A percentile compares a stretch with the other conserved stretches of the same genome.
These are phyloP conservation scores for Marchantia polymorpha DNA, from an alignment of 225 moss, liverwort and hornwort genomes.

Conservation along the genomic window DNA sequence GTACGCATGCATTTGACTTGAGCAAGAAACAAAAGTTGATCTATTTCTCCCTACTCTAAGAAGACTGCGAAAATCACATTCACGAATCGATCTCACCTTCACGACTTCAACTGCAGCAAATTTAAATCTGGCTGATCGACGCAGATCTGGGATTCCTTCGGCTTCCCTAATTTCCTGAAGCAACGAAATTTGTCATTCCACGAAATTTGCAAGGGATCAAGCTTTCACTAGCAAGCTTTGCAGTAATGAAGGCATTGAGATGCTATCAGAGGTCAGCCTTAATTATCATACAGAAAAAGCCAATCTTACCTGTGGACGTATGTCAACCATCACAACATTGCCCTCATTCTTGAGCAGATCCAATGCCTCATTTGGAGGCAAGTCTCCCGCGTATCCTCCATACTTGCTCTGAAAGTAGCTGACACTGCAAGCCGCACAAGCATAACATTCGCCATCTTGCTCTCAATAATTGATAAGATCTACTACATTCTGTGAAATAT, in stretches of 20 bases:
- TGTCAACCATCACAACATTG: slow-evolving; percentile 76
- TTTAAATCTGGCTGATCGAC: slow-evolving; percentile 70
- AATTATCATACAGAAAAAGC: neutral
- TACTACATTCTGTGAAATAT: too few species aligned
- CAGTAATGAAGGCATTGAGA: too few species aligned
- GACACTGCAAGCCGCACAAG: slow-evolving; percentile 50
- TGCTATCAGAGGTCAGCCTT: too few species aligned
- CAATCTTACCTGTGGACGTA: slow-evolving; percentile 77
- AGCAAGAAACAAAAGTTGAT: neutral
- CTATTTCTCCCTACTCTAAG: neutral
- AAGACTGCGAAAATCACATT: neutral
- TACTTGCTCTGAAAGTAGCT: slow-evolving; percentile 61
- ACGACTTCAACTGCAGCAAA: slow-evolving; percentile 58
- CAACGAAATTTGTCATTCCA: neutral
- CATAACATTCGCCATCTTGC: neutral
- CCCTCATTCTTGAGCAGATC: slow-evolving; percentile 71
- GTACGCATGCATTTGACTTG: neutral
- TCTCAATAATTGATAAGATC: neutral
- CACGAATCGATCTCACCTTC: slow-evolving; percentile 38
- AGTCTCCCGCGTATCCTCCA: slow-evolving; percentile 95
- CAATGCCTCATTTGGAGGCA: slow-evolving; percentile 61
- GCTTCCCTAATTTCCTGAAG: slow-evolving; percentile 64
- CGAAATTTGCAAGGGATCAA: too few species aligned
- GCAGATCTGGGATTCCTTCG: slow-evolving; percentile 81
- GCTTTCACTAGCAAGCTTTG: too few species aligned